Evolutionary conservation across 75 land plant species (phyloP).

Genomic region (Chamaecyparis obtusa): DNA sequence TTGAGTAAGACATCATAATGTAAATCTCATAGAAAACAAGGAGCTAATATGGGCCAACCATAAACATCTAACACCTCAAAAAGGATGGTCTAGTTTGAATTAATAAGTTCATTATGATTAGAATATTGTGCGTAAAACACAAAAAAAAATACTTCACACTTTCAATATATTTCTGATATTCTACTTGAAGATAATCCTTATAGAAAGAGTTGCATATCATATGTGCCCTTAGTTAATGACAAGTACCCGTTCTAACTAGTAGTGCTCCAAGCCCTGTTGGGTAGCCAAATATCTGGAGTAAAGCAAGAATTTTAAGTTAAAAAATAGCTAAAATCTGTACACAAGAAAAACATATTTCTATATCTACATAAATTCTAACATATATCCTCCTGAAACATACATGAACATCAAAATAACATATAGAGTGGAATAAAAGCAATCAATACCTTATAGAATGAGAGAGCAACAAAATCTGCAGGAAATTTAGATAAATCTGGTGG

Average conservation of each 20-base stretch:
- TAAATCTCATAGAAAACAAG: neutral
- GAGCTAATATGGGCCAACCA: neutral
- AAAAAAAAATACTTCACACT: neutral
- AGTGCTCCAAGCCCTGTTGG: constrained; percentile 98
- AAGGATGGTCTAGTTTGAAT: neutral
- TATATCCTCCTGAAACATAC: neutral
- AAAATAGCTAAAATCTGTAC: neutral
- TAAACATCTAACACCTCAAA: neutral
- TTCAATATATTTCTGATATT: neutral
- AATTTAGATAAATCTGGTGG: constrained; percentile 79
- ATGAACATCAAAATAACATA: neutral
- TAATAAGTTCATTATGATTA: neutral
- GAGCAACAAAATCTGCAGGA: constrained; percentile 86
- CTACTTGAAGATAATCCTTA: neutral
- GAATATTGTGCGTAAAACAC: neutral
- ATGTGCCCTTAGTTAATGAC: neutral
- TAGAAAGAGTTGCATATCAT: neutral
- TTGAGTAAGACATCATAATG: neutral
- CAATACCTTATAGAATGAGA: constrained; percentile 94
- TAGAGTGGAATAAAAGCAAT: neutral
- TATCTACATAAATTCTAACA: neutral
- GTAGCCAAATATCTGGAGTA: constrained; percentile 83
- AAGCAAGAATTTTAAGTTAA: neutral
- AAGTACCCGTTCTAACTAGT: constrained; percentile 69
- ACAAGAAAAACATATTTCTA: neutral